Base-by-base conservation (phyloP, 768 basidiomycete genomes). In the Psilocybe tampanensis region DNA sequence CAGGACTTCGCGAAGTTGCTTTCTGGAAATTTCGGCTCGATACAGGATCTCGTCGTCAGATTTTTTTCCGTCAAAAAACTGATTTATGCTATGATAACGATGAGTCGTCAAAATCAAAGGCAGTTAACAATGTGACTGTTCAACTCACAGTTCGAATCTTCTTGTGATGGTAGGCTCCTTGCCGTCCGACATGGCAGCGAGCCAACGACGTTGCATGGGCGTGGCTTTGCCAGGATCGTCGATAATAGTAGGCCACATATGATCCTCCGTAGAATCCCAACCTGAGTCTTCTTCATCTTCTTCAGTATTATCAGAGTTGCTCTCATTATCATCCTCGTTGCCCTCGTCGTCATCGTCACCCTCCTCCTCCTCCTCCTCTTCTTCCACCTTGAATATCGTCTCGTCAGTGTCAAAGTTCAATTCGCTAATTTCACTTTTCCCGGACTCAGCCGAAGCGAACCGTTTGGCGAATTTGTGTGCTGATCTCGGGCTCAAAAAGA, bases 11-110 rank as follows among this genome's bases (percentile, higher is more conserved):
- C 93, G 82, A 56, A 98, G 75, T 63, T 95, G 90, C 66, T 88
- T 91, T 65, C 90, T 81, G 36, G 88, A 83, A 56, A 98, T 89
- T 51, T 90, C 90, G 0, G 94, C 92, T 36, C 89, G 80, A 69
- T 88, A 93, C n/a, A 95, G 78, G 56, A 98, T 95, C 71, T 98
- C 95, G 62, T 97, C 94, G 58, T 95, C 91, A 0, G 92, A 92
- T 50, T 81, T 87, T 70, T 88, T 91, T 12, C 96, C 96, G 64
- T 98, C 94, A 64, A 98, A 94, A 68, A 94, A 97, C 64, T 92
- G 91, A 58, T 92, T 90, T 50, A 96, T 91, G 58, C 94, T 95
- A 68, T 2, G 33, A 29, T 5, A 29, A 29, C 2, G 33, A 29
- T 5, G 9, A 29, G 4, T 29, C 29, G 29, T 29, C 6, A 45